Percentiles rank a stretch among this genome's conserved stretches.
Conservation (phyloP, 139 green algal species). For the Axilococcus clingmanii region DNA sequence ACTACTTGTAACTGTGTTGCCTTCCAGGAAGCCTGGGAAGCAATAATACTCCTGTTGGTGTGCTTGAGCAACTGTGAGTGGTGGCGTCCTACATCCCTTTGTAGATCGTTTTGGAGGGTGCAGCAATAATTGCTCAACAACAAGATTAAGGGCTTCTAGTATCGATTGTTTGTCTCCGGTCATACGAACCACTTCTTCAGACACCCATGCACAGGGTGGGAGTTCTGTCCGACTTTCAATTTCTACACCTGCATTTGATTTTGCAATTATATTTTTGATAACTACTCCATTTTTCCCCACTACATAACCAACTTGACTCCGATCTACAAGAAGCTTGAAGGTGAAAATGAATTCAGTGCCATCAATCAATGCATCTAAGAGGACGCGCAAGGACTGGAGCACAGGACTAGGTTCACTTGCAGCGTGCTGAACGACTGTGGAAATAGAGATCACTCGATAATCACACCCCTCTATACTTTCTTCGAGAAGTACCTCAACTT, state of each 20-base stretch:
- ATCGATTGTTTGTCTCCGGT: slow-evolving; percentile 2
- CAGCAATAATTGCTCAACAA: slow-evolving; percentile 14
- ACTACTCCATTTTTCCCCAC: slow-evolving; percentile 13
- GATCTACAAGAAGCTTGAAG: slow-evolving; percentile 6
- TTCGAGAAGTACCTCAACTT: too few species aligned
- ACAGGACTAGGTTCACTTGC: too few species aligned
- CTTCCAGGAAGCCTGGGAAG: neutral
- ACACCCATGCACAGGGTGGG: slow-evolving; percentile 19
- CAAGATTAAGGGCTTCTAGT: slow-evolving; percentile 11
- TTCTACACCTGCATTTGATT: slow-evolving; percentile 5
- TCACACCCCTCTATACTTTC: too few species aligned
- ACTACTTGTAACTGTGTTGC: neutral
- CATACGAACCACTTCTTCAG: slow-evolving; percentile 22
- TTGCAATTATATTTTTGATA: slow-evolving; percentile 12
- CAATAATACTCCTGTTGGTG: neutral
- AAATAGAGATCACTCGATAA: too few species aligned
- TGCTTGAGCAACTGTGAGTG: neutral
- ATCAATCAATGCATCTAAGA: too few species aligned
- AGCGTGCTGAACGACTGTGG: too few species aligned
- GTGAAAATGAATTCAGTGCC: too few species aligned
- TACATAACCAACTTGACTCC: slow-evolving; percentile 12
- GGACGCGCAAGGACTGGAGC: too few species aligned
- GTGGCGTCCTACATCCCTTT: neutral
- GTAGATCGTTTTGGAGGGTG: slow-evolving; percentile 6
- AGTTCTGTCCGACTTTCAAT: slow-evolving; percentile 18